Evolutionary conservation across 2,329 filamentous ascomycete species (phyloP), one percentile per base, ranked within the genome.

Genomic region (Scedosporium minutisporum): DNA sequence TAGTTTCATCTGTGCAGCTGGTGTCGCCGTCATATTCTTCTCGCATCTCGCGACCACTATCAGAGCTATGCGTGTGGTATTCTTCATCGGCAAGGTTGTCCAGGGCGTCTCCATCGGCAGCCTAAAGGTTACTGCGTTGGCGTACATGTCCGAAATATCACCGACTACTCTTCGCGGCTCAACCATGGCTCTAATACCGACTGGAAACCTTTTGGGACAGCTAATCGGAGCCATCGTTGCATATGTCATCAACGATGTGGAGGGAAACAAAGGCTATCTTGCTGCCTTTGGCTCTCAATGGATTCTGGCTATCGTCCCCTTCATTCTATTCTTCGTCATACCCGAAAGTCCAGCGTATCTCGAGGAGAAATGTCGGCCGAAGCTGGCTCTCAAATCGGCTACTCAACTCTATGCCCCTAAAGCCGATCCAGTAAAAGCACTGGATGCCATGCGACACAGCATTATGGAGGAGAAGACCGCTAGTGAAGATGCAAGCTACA

Each of bases 401-500:
- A 48, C 44, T 18, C 16, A 10, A 18, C 44, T 48, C 6, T 48
- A 48, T 10, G 16, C 44, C 9, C 44, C 44, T 6, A 48, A 48
- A 14, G 18, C 44, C 18, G 42, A 46, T 46, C 6, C 42, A n/a
- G 12, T 18, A 16, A 46, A 2, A 18, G 42, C 42, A 4, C 42
- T 46, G 6, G 42, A 46, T 16, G 42, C 42, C 18, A 46, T 46
- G 3, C 60, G 68, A 2, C 55, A 63, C 1, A 68, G 75, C n/a
- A 80, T 82, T 62, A 74, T 78, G 25, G 76, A 80, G 65, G 74
- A 78, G 61, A 72, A 76, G 5, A 67, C 67, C 2, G 68, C 68
- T 3, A 63, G 69, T 9, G 69, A 69, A 4, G 65, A 70, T 0
- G 69, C 66, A 2, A 75, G 74, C 0, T 82, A 79, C 55, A 29